Base-by-base conservation (phyloP, 148 eudicot genomes). In the Beta vulgaris region DNA sequence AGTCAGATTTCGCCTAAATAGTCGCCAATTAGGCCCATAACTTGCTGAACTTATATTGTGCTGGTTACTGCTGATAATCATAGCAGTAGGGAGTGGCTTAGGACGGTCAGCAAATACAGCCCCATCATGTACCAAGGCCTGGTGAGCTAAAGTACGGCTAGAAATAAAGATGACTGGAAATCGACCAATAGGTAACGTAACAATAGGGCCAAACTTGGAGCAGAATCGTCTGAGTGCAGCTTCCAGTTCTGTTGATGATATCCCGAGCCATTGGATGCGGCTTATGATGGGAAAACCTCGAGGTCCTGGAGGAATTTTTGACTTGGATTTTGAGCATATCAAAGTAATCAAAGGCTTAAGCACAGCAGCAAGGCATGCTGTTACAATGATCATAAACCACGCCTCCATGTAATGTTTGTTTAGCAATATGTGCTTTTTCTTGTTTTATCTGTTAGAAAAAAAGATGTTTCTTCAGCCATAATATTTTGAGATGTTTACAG, bases 91-190 rank as follows among this genome's bases (percentile, higher is more conserved):
- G 16, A 77, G 60, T 1, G 81, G 72, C 21, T 68, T 37, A 25
- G 91, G 91, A 4, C 91, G 89, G 78, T 86, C 92, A 28, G 97
- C 80, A 76, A 90, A 88, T 23, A 84, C 48, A 40, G 89, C 83
- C 25, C 95, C 93, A 58, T 86, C 76, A 15, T 85, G 83, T 62
- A 87, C 78, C 4, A 92, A 82, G 18, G 91, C 89, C 0, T 72
- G 71, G 81, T 88, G 90, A 25, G 89, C 93, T 29, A 86, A 32
- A 26, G 82, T 44, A 34, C 82, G 86, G 69, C 63, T 71, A 42
- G 44, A 59, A 18, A 92, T 72, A 75, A 88, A 86, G 46, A 90
- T 85, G 53, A 82, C 71, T 0, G 85, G 82, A 2, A 80, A 80
- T 26, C 74, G 44, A 4, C 78, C 82, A 3, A 87, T 25, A 11